These are phyloP conservation scores for Phaffia rhodozyma DNA, from an alignment of 1,284 basidiomycete genomes.

Conservation along the genomic window DNA sequence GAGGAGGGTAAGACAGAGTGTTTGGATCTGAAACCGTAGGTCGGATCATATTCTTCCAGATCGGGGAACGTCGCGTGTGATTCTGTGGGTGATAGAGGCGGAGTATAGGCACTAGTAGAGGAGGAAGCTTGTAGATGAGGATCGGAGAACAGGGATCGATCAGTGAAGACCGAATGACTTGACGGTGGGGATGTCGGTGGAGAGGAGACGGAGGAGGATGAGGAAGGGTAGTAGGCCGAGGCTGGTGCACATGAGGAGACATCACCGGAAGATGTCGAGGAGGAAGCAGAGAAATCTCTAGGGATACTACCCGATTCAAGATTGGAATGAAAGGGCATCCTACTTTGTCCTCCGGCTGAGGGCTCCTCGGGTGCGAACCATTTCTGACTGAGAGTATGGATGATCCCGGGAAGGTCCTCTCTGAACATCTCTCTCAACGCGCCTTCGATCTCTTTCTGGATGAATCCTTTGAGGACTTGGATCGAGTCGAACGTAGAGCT, in stretches of 20 bases:
- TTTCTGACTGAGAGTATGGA: slow-evolving; percentile 86
- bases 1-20: slow-evolving; percentile 35
- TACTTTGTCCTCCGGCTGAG: neutral
- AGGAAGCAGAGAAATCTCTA: neutral
- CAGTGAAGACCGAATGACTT: slow-evolving; percentile 15
- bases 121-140: slow-evolving; percentile 11
- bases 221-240: slow-evolving; percentile 5
- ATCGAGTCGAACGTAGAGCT: slow-evolving; percentile 97
- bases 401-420: slow-evolving; percentile 92
- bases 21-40: slow-evolving; percentile 90
- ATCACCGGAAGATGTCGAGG: slow-evolving; percentile 22
- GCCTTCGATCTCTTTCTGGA: slow-evolving; percentile 91
- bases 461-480: slow-evolving; percentile 91
- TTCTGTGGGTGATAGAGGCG: slow-evolving; percentile 32
- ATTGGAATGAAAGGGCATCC: slow-evolving; percentile 6
- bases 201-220: slow-evolving; percentile 9
- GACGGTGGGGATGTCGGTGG: slow-evolving; percentile 14
- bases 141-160: neutral
- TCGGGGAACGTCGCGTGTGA: slow-evolving; percentile 54
- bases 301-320: slow-evolving; percentile 1
- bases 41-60: slow-evolving; percentile 85
- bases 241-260: slow-evolving; percentile 35
- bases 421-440: slow-evolving; percentile 96
- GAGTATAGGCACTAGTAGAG: slow-evolving; percentile 18
- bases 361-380: slow-evolving; percentile 46